phyloP scores from a whole-genome alignment of 768 basidiomycete genomes.

The Panaeolus papilionaceus region DNA sequence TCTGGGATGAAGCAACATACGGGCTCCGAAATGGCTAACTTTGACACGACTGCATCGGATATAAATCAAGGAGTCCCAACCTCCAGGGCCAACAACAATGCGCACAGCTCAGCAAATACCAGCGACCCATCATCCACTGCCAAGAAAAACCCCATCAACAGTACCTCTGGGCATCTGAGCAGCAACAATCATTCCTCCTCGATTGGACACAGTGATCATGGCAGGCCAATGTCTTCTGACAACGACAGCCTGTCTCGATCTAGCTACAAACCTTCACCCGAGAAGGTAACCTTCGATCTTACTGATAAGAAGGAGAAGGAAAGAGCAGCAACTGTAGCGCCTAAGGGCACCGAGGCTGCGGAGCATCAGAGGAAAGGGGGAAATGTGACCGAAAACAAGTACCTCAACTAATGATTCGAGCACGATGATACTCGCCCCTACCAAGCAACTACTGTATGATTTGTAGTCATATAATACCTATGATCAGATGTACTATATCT shows the following conservation, averaged over 20 bases:
- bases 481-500: background rate
- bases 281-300: background rate
- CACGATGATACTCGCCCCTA: background rate
- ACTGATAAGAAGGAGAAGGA: constrained; percentile 28
- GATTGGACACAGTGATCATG: background rate
- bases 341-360: constrained; percentile 31
- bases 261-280: constrained; percentile 6
- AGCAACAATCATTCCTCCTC: background rate
- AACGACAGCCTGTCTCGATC: background rate
- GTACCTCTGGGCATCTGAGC: background rate
- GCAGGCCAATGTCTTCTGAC: background rate
- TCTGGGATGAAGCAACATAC: background rate
- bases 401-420: constrained; percentile 18
- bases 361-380: constrained; percentile 33
- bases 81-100: background rate
- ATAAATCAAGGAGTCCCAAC: constrained; percentile 1
- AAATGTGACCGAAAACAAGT: constrained; percentile 24
- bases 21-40: background rate
- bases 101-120: background rate
- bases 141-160: background rate
- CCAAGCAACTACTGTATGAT: background rate
- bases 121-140: background rate
- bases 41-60: background rate
- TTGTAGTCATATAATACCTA: background rate
- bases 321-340: constrained; percentile 36